These are phyloP conservation scores for Fraxinus latifolia DNA, from an alignment of 305 asterid genomes.

Conservation along the genomic window DNA sequence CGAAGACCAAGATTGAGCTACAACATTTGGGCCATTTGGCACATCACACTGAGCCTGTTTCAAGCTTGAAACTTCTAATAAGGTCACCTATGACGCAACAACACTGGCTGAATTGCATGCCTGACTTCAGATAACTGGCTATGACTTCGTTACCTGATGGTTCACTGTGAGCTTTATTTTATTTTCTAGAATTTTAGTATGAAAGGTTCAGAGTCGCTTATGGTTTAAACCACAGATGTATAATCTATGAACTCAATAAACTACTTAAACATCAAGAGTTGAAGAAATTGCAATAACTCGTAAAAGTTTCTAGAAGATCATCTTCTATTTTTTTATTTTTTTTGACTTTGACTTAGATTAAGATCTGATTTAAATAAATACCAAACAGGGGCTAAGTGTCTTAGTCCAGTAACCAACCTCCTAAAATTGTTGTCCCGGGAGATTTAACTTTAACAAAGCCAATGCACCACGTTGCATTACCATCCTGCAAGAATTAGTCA, in stretches of 20 bases:
- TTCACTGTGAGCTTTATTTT: background rate
- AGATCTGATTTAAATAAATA: no score
- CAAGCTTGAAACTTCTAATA: background rate
- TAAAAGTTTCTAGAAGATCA: background rate
- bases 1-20: background rate
- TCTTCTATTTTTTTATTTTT: background rate
- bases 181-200: background rate
- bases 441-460: conserved; percentile 65
- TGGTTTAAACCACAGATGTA: background rate
- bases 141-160: background rate
- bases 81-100: background rate
- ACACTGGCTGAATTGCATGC: background rate
- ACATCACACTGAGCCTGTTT: background rate
- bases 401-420: conserved; percentile 56
- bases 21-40: background rate
- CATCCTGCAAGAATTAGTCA: conserved; percentile 50
- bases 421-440: conserved; percentile 76
- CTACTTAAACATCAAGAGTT: conserved; percentile 1
- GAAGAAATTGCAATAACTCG: background rate
- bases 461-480: conserved; percentile 80
- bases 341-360: no score
- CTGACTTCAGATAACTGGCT: background rate
- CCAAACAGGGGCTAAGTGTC: background rate
- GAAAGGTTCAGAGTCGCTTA: background rate
- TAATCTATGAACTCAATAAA: background rate